Percentiles rank a stretch among this genome's conserved stretches.
phyloP scores from a whole-genome alignment of 768 basidiomycete genomes.

The Suillus fuscotomentosus region DNA sequence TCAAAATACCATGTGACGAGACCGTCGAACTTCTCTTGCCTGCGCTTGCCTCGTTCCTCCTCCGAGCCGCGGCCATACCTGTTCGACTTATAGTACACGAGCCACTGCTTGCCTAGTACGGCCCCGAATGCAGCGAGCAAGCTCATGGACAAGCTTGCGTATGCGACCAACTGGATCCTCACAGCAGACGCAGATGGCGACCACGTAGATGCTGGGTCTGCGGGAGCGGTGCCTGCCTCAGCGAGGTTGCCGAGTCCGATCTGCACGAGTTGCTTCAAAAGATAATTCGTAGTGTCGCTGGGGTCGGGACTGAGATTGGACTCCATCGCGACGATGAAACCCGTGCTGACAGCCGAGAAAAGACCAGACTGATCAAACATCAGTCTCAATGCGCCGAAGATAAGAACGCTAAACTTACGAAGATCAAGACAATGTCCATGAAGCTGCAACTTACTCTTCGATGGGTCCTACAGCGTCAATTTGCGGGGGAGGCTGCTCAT shows the following conservation, averaged over 20 bases:
- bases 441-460: not conserved
- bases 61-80: constrained; percentile 5
- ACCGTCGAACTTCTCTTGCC: constrained; percentile 12
- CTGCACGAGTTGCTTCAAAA: constrained; percentile 11
- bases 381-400: not conserved
- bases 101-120: constrained; percentile 18
- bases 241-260: constrained; percentile 4
- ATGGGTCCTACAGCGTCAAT: not conserved
- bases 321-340: constrained; percentile 12
- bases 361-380: constrained; percentile 10
- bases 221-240: not conserved
- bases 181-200: not conserved
- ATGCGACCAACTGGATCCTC: constrained; percentile 8
- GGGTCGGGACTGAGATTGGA: constrained; percentile 10
- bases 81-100: not conserved
- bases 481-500: not conserved
- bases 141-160: constrained; percentile 11
- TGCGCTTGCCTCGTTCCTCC: constrained; percentile 8
- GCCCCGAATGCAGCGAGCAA: constrained; percentile 15
- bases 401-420: constrained; percentile 11
- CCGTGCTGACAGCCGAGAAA: constrained; percentile 13
- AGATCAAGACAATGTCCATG: constrained; percentile 21
- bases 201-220: not conserved
- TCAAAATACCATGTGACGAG: constrained; percentile 13
- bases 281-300: constrained; percentile 11